Percentiles rank a stretch among this genome's conserved stretches.
Conservation (phyloP, 2,329 filamentous ascomycete species). For the Xylaria sp. region DNA sequence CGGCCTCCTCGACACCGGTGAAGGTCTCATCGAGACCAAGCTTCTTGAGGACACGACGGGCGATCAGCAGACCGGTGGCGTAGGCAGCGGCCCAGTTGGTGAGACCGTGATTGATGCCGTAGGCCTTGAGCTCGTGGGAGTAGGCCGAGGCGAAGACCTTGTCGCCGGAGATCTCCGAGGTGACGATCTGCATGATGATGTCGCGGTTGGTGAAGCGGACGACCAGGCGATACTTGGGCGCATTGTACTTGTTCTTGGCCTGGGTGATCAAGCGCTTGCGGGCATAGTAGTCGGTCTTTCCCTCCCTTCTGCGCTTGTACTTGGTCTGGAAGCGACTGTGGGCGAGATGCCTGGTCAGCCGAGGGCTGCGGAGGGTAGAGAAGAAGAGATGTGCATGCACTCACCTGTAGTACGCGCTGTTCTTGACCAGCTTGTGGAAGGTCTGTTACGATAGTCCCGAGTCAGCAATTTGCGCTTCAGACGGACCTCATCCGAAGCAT, state of each 20-base stretch:
- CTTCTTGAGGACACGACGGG: slow-evolving; percentile 96
- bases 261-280: slow-evolving; percentile 99
- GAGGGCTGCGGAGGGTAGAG: background rate
- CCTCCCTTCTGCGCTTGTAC: slow-evolving; percentile 95
- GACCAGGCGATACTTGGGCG: slow-evolving; percentile 99
- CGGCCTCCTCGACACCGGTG: slow-evolving; percentile 93
- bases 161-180: slow-evolving; percentile 95
- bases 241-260: slow-evolving; percentile 99
- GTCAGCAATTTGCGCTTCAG: slow-evolving; percentile 99
- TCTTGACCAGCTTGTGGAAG: slow-evolving; percentile 97
- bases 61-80: slow-evolving; percentile 94
- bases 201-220: slow-evolving; percentile 99
- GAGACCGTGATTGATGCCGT: slow-evolving; percentile 97
- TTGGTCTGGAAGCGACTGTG: slow-evolving; percentile 97
- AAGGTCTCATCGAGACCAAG: slow-evolving; percentile 94
- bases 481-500: slow-evolving; percentile 85
- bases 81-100: slow-evolving; percentile 99
- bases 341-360: slow-evolving; percentile 42
- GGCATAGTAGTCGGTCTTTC: slow-evolving; percentile 99
- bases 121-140: slow-evolving; percentile 96
- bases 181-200: slow-evolving; percentile 98
- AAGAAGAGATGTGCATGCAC: slow-evolving; percentile 47
- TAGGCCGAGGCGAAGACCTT: slow-evolving; percentile 95
- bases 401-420: slow-evolving; percentile 98
- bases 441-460: slow-evolving; percentile 75